Evolutionary conservation across 1,139 yeast genomes (phyloP).

Genomic region (Candida tropicalis): DNA sequence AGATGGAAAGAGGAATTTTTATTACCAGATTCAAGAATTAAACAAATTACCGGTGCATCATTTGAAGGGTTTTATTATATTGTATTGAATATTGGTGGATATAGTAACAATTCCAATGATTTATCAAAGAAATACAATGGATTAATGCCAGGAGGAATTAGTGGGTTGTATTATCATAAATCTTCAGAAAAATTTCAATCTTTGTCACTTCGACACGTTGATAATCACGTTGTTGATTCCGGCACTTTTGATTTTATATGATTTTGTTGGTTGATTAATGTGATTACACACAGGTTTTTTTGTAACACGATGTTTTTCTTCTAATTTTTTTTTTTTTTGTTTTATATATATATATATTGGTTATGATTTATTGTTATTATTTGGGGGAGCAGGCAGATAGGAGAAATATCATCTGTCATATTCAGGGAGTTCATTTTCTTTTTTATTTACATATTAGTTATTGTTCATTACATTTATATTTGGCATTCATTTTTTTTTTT

Average conservation of each 20-base stretch:
- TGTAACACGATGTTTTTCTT: neutral
- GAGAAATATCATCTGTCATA: neutral
- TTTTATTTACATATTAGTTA: neutral
- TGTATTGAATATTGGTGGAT: constrained; percentile 70
- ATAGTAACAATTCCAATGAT: constrained; percentile 6
- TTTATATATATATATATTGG: too few relatives aligned
- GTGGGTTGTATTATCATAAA: constrained; percentile 81
- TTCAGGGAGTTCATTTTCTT: neutral
- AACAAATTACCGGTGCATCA: constrained; percentile 75
- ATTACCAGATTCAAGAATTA: constrained; percentile 77
- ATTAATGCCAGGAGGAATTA: constrained; percentile 56
- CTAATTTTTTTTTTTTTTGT: too few relatives aligned
- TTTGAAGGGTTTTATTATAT: constrained; percentile 93
- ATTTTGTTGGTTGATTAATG: neutral
- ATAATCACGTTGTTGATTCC: constrained; percentile 33
- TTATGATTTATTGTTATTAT: too few relatives aligned
- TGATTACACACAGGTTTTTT: constrained; percentile 1
- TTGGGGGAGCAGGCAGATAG: neutral
- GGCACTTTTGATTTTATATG: constrained; percentile 16
- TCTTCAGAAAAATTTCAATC: constrained; percentile 75
- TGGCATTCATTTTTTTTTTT: constrained; percentile 1
- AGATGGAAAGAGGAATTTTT: constrained; percentile 92
- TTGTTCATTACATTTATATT: neutral
- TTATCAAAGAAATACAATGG: constrained; percentile 7
- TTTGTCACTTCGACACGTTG: constrained; percentile 37